A percentile compares a stretch with the other conserved stretches of the same genome.
These are phyloP conservation scores for Pythium scleroteichum DNA, from an alignment of 352 stramenopile genomes.

Conservation along the genomic window DNA sequence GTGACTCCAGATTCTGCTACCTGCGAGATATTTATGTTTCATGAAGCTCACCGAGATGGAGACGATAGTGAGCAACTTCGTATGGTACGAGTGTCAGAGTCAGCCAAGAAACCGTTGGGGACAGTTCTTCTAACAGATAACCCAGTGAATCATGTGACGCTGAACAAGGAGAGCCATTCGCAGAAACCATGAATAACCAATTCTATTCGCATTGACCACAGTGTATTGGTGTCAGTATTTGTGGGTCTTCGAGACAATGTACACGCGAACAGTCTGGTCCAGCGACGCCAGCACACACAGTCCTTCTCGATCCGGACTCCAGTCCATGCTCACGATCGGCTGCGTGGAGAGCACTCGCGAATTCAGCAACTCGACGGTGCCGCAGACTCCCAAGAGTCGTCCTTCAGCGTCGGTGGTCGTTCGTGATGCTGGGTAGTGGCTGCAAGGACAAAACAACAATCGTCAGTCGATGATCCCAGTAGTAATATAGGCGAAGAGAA, in stretches of 20 bases:
- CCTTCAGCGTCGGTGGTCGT: conserved; percentile 86
- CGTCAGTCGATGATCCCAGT: not conserved
- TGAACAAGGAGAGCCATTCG: too few species aligned
- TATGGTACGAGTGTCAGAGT: too few species aligned
- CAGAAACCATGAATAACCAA: too few species aligned
- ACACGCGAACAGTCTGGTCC: conserved; percentile 95
- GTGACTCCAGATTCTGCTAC: too few species aligned
- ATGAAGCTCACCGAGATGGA: too few species aligned
- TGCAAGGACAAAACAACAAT: conserved; percentile 28
- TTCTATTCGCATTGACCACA: too few species aligned
- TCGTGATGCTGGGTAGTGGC: conserved; percentile 80
- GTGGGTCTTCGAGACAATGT: conserved; percentile 96
- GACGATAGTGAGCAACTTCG: too few species aligned
- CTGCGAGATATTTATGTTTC: too few species aligned
- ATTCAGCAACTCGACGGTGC: conserved; percentile 94
- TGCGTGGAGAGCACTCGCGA: conserved; percentile 95
- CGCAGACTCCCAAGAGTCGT: conserved; percentile 85
- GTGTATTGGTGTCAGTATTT: conserved; percentile 75
- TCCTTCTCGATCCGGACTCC: conserved; percentile 93
- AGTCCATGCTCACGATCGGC: conserved; percentile 96
- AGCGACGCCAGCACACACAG: conserved; percentile 91
- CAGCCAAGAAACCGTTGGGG: too few species aligned
- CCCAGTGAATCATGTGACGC: too few species aligned
- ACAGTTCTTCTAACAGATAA: too few species aligned
- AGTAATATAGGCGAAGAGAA: too few species aligned